phyloP scores from a whole-genome alignment of 805 yeast genomes.

The Candida germanica region DNA sequence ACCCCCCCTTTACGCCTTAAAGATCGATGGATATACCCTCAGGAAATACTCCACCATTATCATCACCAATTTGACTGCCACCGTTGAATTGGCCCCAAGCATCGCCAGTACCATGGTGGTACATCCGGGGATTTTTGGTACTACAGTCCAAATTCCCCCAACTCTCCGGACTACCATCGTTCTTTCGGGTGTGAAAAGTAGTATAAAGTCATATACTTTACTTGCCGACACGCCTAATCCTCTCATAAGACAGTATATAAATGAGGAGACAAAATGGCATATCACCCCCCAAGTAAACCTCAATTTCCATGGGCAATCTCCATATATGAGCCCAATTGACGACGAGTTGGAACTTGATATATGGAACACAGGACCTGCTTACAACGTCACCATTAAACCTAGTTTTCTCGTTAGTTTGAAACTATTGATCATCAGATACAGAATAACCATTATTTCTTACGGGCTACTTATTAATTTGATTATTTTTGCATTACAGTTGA shows the following conservation, averaged over 20 bases:
- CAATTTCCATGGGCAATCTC: conserved; percentile 65
- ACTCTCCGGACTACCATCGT: conserved; percentile 7
- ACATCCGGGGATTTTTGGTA: neutral
- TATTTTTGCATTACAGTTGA: conserved; percentile 55
- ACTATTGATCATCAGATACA: conserved; percentile 68
- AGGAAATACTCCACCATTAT: neutral
- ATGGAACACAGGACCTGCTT: conserved; percentile 31
- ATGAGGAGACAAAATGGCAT: conserved; percentile 83
- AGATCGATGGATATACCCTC: conserved; percentile 3
- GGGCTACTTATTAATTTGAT: conserved; percentile 60
- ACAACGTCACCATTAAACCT: conserved; percentile 29
- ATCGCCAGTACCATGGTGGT: neutral
- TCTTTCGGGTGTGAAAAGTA: conserved; percentile 8
- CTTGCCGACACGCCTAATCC: conserved; percentile 1
- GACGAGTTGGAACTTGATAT: conserved; percentile 39
- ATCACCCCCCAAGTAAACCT: conserved; percentile 36
- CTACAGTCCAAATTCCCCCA: conserved; percentile 1
- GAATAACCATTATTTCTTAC: conserved; percentile 69
- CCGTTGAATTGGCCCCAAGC: conserved; percentile 2
- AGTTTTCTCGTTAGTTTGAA: conserved; percentile 62
- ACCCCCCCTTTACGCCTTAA: conserved; percentile 4
- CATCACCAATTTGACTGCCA: neutral
- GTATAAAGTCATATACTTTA: conserved; percentile 8
- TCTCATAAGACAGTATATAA: conserved; percentile 54
- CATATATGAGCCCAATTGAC: conserved; percentile 50